Percentiles rank a stretch among this genome's conserved stretches.
Conservation (phyloP, 2,329 filamentous ascomycete species). For the Cercospora sp. region DNA sequence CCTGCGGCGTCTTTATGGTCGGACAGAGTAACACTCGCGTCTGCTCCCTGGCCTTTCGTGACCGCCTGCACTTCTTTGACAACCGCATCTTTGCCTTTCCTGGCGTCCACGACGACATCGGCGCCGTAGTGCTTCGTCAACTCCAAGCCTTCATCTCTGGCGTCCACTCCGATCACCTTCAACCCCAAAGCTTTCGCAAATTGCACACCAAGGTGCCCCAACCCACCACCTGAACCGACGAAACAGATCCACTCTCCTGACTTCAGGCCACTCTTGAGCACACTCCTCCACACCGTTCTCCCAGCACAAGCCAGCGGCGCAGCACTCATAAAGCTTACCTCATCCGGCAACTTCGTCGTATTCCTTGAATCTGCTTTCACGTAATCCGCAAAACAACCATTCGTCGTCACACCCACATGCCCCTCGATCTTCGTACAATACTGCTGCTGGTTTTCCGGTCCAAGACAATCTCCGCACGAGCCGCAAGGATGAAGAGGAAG, state of each 20-base stretch:
- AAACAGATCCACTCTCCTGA: constrained; percentile 44
- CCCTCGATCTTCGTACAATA: constrained; percentile 53
- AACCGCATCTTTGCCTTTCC: constrained; percentile 50
- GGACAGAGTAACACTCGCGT: constrained; percentile 56
- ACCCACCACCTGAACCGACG: constrained; percentile 53
- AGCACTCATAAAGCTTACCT: constrained; percentile 52
- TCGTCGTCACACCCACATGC: constrained; percentile 51
- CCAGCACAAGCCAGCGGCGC: constrained; percentile 61
- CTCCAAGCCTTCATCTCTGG: constrained; percentile 55
- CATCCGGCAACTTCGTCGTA: constrained; percentile 51
- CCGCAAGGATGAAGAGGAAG: constrained; percentile 57
- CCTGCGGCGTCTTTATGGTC: constrained; percentile 55
- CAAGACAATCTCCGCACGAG: constrained; percentile 54
- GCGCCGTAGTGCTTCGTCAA: constrained; percentile 52
- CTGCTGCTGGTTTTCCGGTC: constrained; percentile 52
- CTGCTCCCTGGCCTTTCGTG: constrained; percentile 53
- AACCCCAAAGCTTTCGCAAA: constrained; percentile 55
- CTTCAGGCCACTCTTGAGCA: constrained; percentile 46
- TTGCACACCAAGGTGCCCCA: constrained; percentile 56
- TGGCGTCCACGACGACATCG: constrained; percentile 55
- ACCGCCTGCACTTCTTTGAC: constrained; percentile 51
- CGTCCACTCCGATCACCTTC: constrained; percentile 56
- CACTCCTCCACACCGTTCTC: constrained; percentile 52
- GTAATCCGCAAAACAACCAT: constrained; percentile 62
- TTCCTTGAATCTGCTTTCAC: constrained; percentile 52